phyloP scores from a whole-genome alignment of 257 asterid genomes.

The Lycium ferocissimum region DNA sequence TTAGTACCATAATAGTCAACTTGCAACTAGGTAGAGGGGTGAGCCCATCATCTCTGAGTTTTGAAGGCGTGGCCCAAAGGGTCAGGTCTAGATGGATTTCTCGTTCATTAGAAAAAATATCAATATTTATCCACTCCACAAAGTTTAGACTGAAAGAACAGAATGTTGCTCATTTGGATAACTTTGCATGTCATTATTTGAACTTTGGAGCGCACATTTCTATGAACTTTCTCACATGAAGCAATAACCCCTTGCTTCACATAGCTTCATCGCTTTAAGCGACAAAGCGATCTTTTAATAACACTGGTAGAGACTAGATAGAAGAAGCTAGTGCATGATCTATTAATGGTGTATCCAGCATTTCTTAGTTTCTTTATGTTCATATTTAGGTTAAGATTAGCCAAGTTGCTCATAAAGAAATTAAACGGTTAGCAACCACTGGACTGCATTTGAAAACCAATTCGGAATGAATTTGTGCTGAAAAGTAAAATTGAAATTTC shows the following conservation, averaged over 20 bases:
- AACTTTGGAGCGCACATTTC: not conserved
- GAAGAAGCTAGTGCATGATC: not conserved
- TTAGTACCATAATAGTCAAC: not conserved
- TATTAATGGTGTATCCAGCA: not conserved
- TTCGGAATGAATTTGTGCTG: not conserved
- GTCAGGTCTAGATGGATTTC: not conserved
- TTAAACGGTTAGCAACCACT: not conserved
- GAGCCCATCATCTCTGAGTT: not conserved
- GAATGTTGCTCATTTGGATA: not conserved
- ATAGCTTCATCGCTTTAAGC: too few species aligned
- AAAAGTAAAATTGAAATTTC: not conserved
- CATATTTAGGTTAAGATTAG: not conserved
- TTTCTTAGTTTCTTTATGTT: not conserved
- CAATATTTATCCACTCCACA: not conserved
- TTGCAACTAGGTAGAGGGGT: not conserved
- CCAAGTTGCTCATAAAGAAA: not conserved
- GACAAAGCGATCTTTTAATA: not conserved
- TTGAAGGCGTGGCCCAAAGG: not conserved
- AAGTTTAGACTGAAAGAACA: not conserved
- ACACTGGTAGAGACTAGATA: not conserved
- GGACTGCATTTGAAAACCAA: not conserved
- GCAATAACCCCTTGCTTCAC: not conserved
- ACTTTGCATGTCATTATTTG: not conserved
- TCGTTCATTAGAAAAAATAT: not conserved
- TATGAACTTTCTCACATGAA: not conserved